phyloP scores from a whole-genome alignment of 2,329 filamentous ascomycete species.

The Bipolaris gigantea region DNA sequence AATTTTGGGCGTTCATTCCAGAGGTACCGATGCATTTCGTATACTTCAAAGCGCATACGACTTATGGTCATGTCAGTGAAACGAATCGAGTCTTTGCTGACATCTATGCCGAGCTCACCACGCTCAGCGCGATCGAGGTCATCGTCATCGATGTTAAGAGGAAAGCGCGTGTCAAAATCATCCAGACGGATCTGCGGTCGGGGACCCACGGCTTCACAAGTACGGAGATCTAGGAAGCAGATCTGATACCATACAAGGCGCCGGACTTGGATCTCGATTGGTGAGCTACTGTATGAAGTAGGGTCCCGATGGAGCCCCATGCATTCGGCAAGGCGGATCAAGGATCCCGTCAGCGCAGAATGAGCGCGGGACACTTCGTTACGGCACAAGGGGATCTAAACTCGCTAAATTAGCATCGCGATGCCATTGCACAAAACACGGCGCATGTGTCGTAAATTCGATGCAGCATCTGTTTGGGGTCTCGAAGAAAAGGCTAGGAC shows the following conservation, averaged over 20 bases:
- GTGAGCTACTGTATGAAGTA: slow-evolving; percentile 64
- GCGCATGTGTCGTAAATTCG: neutral
- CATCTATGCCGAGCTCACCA: slow-evolving; percentile 39
- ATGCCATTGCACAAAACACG: neutral
- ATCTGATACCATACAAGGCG: slow-evolving; percentile 77
- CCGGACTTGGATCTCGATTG: slow-evolving; percentile 71
- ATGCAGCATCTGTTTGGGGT: neutral
- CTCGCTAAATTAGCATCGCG: neutral
- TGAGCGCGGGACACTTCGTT: slow-evolving; percentile 73
- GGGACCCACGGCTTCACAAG: slow-evolving; percentile 73
- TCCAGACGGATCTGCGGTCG: slow-evolving; percentile 70
- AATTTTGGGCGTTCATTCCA: slow-evolving; percentile 70
- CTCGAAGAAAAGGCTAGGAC: slow-evolving; percentile 28
- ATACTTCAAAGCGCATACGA: slow-evolving; percentile 71
- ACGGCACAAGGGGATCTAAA: slow-evolving; percentile 69
- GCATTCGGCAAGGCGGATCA: slow-evolving; percentile 73
- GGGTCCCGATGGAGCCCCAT: slow-evolving; percentile 77
- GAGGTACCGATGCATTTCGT: slow-evolving; percentile 70
- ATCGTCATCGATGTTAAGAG: slow-evolving; percentile 69
- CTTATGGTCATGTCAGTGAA: slow-evolving; percentile 72
- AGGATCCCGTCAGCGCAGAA: slow-evolving; percentile 70
- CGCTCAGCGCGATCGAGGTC: slow-evolving; percentile 54
- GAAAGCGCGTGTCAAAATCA: slow-evolving; percentile 74
- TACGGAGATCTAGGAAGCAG: slow-evolving; percentile 74
- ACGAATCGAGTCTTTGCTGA: slow-evolving; percentile 52